Evolutionary conservation across 352 stramenopile species (phyloP), one percentile per base, ranked within the genome.

Genomic region (Globisporangium sylvaticum): DNA sequence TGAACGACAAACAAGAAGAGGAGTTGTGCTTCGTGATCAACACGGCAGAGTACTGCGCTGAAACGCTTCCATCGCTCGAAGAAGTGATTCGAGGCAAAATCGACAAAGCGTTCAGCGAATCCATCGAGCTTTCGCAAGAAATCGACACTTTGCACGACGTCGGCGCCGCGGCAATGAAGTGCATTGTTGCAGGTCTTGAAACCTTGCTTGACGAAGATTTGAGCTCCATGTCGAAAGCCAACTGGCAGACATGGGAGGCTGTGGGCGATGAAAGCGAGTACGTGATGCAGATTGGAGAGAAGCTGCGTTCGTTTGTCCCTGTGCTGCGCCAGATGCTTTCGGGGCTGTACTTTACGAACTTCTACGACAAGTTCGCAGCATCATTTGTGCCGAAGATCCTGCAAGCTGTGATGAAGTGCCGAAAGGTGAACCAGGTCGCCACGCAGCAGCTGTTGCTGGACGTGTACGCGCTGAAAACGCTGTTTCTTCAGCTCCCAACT

Each of bases 361-460:
- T 99, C 77, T 99, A 96, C 77, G 97, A 99, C 81, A 98, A 98
- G 68, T 98, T 99, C 69, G 95, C 94, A 0, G 82, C 90, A 18
- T 75, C 83, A 4, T 98, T 99, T 74, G 85, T 98, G 42, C 87
- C 87, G 15, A 91, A 91, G 61, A 97, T 97, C 67, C 82, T 98
- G 62, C 78, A 95, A 54, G 77, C 80, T 1, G 78, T 98, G 14
- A 84, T 97, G 58, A 92, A 91, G 70, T 90, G 91, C 66, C 97
- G 97, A 59, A 89, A 92, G 55, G 95, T 99, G 44, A 98, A 96
- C 71, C 94, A 99, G 50, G 92, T 97, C 37, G 96, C 89, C 29
- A 98, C 97, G n/a, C 97, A 99, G 73, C 97, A 99, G 70, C 74
- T 99, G 12, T 74, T 99, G n/a, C 79, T 99, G 24, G 97, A 99